phyloP scores from a whole-genome alignment of 345 rosid genomes.

The Salix dunnii region DNA sequence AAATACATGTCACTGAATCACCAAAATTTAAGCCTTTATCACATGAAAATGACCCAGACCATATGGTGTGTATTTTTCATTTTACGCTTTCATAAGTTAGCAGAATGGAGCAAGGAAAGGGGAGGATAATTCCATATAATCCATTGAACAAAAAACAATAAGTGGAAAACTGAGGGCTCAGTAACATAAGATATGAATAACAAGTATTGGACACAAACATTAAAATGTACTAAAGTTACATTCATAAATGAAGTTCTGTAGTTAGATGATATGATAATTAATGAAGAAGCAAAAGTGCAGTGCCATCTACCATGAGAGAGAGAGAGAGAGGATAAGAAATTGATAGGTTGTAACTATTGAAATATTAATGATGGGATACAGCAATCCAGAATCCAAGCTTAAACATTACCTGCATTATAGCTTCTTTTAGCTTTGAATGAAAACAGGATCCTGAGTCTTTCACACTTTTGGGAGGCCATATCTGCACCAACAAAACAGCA shows the following conservation, averaged over 20 bases:
- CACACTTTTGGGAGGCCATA: slow-evolving; percentile 97
- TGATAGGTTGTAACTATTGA: neutral
- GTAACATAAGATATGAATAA: neutral
- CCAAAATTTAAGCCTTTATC: neutral
- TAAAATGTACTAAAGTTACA: neutral
- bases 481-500: slow-evolving; percentile 45
- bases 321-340: too few relatives aligned
- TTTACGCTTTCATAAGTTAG: neutral
- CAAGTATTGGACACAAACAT: neutral
- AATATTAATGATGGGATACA: neutral
- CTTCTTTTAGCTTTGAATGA: slow-evolving; percentile 83
- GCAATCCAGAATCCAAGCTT: slow-evolving; percentile 11
- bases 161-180: neutral
- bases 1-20: neutral
- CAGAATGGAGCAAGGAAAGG: neutral
- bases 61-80: neutral
- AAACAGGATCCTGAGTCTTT: slow-evolving; percentile 89
- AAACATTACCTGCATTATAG: slow-evolving; percentile 65
- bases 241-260: neutral
- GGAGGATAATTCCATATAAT: neutral
- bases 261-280: neutral
- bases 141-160: neutral
- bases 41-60: neutral
- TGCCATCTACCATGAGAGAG: too few relatives aligned
- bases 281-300: neutral